Conservation (phyloP, 2,329 filamentous ascomycete species). For the Sclerotinia borealis region DNA sequence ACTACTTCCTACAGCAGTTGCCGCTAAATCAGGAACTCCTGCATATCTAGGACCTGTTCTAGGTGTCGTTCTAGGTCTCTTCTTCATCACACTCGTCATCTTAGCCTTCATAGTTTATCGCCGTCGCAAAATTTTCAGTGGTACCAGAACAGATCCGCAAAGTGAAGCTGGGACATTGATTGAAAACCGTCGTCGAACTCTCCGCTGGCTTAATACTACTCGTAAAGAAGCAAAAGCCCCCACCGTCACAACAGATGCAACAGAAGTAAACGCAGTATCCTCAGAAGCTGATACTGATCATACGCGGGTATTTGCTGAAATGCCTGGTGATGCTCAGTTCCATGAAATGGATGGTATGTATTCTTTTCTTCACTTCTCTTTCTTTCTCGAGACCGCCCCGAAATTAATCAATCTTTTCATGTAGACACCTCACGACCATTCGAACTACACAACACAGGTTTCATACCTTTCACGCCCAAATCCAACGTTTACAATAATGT, state of each 20-base stretch:
- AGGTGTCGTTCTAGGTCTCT: slow-evolving; percentile 53
- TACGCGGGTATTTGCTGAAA: slow-evolving; percentile 16
- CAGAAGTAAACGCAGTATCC: slow-evolving; percentile 11
- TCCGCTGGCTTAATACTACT: slow-evolving; percentile 27
- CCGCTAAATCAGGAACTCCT: slow-evolving; percentile 36
- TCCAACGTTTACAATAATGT: slow-evolving; percentile 9
- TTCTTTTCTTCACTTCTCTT: slow-evolving; percentile 8
- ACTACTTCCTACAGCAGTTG: slow-evolving; percentile 12
- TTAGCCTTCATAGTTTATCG: slow-evolving; percentile 49
- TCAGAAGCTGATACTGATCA: slow-evolving; percentile 19
- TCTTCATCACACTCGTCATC: slow-evolving; percentile 47
- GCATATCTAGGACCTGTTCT: slow-evolving; percentile 56
- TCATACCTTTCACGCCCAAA: slow-evolving; percentile 11
- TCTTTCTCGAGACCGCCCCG: background rate
- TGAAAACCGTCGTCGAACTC: slow-evolving; percentile 20
- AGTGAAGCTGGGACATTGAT: slow-evolving; percentile 26
- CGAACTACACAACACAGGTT: slow-evolving; percentile 22
- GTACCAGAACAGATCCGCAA: slow-evolving; percentile 15
- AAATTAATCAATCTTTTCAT: slow-evolving; percentile 1
- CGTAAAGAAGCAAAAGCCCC: slow-evolving; percentile 25
- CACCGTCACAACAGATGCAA: slow-evolving; percentile 29
- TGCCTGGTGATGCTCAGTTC: slow-evolving; percentile 27
- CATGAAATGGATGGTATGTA: slow-evolving; percentile 33
- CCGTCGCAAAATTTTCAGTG: slow-evolving; percentile 33
- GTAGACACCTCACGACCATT: slow-evolving; percentile 24